Base-by-base conservation (phyloP, 2,329 filamentous ascomycete species). In the Alternaria infectoria region DNA sequence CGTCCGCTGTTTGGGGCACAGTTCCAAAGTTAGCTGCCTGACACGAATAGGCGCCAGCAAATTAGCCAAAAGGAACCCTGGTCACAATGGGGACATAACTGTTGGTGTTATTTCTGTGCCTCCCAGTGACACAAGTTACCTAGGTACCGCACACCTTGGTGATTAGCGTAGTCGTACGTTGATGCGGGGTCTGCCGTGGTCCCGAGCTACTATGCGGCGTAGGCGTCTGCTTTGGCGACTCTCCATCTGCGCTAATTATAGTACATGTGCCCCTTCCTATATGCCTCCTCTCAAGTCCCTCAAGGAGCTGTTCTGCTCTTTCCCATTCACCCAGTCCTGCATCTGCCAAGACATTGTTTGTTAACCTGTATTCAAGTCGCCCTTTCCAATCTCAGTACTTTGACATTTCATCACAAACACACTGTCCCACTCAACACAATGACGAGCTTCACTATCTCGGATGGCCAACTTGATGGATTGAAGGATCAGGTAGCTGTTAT, bases 401-500 rank as follows among this genome's bases (percentile, higher is more conserved):
- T n/a, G 9, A 51, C 49, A 15, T 51, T 21, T 5, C 13, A 19
- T 5, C 28, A 15, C 19, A 6, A 40, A 25, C 3, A 19, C 13
- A 23, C 19, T 40, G 17, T 32, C 13, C 28, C 8, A 45, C 6
- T 5, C 49, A 59, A 21, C 49, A 57, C 36, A 45, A 74, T 74
- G 72, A 72, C 72, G 9, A 82, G 82, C 67, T 80, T 86, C 32
- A 68, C 72, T 2, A 86, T 87, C 50, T 72, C 81, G 45, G 81
- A 86, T 62, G 75, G 79, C 10, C 80, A 83, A 45, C 73, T 87
- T 5, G 63, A 67, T 12, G 66, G 73, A 44, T 76, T 87, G 36
- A 83, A 82, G 62, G 83, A 80, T 63, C 83, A 87, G 70, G 82
- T 86, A 21, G 80, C 86, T n/a, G 69, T 88, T 25, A 78, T 88